These are phyloP conservation scores for Circinella umbellata DNA, from an alignment of 371 early-diverging fungal species.

Conservation along the genomic window DNA sequence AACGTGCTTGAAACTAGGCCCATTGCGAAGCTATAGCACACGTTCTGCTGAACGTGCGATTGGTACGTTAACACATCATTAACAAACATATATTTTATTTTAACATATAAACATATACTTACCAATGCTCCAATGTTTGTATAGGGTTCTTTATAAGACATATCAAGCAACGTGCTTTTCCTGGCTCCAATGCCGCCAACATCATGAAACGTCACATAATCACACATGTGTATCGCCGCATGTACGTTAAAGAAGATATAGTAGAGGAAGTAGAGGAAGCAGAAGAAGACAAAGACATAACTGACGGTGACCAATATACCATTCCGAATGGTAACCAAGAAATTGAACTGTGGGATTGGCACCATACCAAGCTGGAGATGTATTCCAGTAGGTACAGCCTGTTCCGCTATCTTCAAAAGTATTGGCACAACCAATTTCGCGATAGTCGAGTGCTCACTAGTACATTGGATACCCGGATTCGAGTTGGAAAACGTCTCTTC, in stretches of 20 bases:
- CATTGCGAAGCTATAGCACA: neutral
- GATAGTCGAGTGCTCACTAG: neutral
- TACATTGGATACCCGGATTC: neutral
- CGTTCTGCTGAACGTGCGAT: neutral
- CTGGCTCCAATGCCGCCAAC: neutral
- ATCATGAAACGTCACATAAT: neutral
- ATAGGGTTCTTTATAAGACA: neutral
- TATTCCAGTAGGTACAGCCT: neutral
- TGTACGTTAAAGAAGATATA: neutral
- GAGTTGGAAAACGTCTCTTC: neutral
- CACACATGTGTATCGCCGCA: neutral
- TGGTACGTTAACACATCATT: neutral
- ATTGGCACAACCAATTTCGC: neutral
- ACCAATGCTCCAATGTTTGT: neutral
- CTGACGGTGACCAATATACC: neutral
- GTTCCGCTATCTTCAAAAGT: neutral
- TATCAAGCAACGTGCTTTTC: neutral
- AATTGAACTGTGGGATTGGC: neutral
- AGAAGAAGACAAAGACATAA: neutral
- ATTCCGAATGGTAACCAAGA: neutral
- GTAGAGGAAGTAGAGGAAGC: neutral
- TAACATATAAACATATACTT: no score
- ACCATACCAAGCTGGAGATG: neutral
- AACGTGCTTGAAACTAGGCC: neutral
- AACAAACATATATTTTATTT: no score